phyloP scores from a whole-genome alignment of 441 rosid genomes.

The Brassica hybrid region DNA sequence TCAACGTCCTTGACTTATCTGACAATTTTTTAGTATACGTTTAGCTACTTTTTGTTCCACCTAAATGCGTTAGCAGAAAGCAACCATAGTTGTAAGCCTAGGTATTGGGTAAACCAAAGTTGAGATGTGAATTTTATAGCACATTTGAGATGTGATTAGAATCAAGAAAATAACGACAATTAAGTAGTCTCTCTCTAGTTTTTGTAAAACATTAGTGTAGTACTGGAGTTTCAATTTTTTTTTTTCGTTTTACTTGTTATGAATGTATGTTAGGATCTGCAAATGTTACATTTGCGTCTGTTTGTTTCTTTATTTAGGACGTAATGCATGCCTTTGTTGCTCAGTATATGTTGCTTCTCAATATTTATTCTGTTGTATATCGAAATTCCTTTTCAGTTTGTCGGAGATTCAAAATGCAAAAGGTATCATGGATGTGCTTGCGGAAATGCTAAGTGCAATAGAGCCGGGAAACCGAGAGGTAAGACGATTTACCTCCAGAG shows the following conservation, averaged over 20 bases:
- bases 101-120: conserved; percentile 15
- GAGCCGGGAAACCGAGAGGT: conserved; percentile 95
- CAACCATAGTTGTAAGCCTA: conserved; percentile 14
- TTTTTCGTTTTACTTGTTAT: not conserved
- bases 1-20: conserved; percentile 16
- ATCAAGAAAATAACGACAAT: not conserved
- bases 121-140: too few relatives aligned
- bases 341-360: conserved; percentile 32
- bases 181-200: conserved; percentile 10
- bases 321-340: conserved; percentile 23
- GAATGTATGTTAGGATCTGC: conserved; percentile 10
- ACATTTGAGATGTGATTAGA: too few relatives aligned
- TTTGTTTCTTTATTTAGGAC: conserved; percentile 11
- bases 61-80: conserved; percentile 17
- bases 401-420: conserved; percentile 98
- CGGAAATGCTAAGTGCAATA: conserved; percentile 95
- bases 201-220: not conserved
- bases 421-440: conserved; percentile 95
- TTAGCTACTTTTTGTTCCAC: conserved; percentile 15
- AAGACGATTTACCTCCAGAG: conserved; percentile 33
- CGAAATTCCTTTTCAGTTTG: conserved; percentile 63
- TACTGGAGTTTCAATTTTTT: not conserved
- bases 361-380: conserved; percentile 23
- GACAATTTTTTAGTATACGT: not conserved
- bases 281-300: not conserved